Evolutionary conservation across 2,329 filamentous ascomycete species (phyloP).

Genomic region (Albophoma yamanashiensis): DNA sequence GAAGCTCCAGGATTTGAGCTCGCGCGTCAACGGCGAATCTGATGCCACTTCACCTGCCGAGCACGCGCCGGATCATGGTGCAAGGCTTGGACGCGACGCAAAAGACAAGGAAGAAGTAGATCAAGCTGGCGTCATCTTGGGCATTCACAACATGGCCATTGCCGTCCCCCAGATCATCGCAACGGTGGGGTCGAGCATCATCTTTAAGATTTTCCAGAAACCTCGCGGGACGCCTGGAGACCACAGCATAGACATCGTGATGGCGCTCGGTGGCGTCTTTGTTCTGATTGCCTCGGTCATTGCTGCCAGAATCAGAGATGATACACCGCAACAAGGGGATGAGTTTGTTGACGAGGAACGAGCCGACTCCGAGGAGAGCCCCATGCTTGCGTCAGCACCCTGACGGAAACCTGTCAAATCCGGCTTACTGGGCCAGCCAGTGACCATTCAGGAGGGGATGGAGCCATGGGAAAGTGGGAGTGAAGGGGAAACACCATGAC

Average conservation of each 20-base stretch:
- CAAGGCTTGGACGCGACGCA: conserved; percentile 8
- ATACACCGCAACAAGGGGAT: conserved; percentile 28
- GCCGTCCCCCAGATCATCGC: conserved; percentile 86
- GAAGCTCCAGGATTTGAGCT: conserved; percentile 13
- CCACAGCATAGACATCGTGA: conserved; percentile 74
- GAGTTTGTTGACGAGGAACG: conserved; percentile 30
- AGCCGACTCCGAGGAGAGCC: conserved; percentile 11
- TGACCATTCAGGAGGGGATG: neutral
- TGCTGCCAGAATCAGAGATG: conserved; percentile 56
- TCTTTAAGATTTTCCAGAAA: conserved; percentile 82
- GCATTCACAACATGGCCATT: conserved; percentile 92
- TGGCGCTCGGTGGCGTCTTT: conserved; percentile 73
- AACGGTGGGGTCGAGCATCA: conserved; percentile 70
- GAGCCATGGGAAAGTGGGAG: neutral
- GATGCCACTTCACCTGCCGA: conserved; percentile 1
- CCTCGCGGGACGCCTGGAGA: conserved; percentile 76
- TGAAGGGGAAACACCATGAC: neutral
- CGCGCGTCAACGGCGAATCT: conserved; percentile 2
- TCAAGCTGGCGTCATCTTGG: conserved; percentile 81
- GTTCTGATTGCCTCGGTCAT: conserved; percentile 69
- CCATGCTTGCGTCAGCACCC: neutral
- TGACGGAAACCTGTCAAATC: neutral
- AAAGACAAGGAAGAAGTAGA: conserved; percentile 50
- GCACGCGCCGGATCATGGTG: conserved; percentile 9
- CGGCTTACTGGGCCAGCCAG: neutral